Evolutionary conservation across 2,329 filamentous ascomycete genomes (phyloP).

Genomic region (Cryphonectria nitschkei): DNA sequence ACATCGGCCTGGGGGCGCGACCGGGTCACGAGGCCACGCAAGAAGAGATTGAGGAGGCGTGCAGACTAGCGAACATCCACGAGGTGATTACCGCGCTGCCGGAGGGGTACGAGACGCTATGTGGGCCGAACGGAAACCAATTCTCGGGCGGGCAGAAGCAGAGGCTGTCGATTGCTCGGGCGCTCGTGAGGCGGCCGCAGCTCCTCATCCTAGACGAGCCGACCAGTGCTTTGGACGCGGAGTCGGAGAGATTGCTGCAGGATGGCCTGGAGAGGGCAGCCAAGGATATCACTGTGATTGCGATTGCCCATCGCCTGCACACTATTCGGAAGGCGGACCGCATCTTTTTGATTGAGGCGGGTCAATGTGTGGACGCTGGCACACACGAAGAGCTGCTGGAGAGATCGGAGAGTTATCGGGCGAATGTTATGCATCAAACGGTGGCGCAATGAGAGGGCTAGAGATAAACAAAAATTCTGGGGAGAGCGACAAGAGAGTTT

Average conservation of each 20-base stretch:
- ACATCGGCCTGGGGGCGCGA: conserved; percentile 44
- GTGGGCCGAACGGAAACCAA: conserved; percentile 65
- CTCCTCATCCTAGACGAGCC: conserved; percentile 73
- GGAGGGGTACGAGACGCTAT: conserved; percentile 58
- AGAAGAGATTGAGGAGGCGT: conserved; percentile 58
- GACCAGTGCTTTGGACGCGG: conserved; percentile 68
- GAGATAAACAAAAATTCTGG: background rate
- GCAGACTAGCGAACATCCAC: conserved; percentile 61
- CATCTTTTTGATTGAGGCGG: conserved; percentile 48
- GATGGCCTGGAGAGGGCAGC: conserved; percentile 57
- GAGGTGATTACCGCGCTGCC: conserved; percentile 59
- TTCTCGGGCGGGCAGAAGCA: conserved; percentile 74
- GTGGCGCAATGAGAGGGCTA: conserved; percentile 25
- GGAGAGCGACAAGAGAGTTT: background rate
- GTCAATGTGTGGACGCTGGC: conserved; percentile 43
- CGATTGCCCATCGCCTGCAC: conserved; percentile 49
- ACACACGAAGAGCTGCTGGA: conserved; percentile 36
- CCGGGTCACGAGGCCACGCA: conserved; percentile 50
- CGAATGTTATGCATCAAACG: conserved; percentile 41
- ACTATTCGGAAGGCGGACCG: conserved; percentile 48
- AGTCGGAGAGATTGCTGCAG: conserved; percentile 61
- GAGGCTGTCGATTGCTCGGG: conserved; percentile 69
- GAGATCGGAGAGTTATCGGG: conserved; percentile 36
- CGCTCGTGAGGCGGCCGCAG: conserved; percentile 65
- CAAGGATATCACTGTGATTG: conserved; percentile 46